Evolutionary conservation across 176 grass and related monocot genomes (phyloP), one percentile per base, ranked within the genome.

Genomic region (Raddia distichophylla): DNA sequence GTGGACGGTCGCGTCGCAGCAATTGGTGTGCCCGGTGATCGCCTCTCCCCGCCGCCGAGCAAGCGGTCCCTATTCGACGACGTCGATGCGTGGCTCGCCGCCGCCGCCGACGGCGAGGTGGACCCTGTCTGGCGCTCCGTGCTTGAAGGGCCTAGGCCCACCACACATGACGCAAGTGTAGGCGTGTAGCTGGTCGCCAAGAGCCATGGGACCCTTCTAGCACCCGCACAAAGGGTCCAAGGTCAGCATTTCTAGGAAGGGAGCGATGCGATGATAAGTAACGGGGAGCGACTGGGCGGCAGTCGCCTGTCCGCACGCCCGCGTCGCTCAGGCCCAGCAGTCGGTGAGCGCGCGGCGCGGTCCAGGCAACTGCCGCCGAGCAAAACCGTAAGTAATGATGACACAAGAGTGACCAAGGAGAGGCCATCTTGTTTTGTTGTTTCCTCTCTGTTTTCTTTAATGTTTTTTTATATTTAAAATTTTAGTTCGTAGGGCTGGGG

Each of bases 121-220:
- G 90, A 97, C 74, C 82, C 78, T 52, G 58, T 94, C 61, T 97
- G 92, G 94, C 72, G 77, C 15, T 84, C 83, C 17, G 86, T 89
- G 37, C 87, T 91, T 2, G 67, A 62, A 52, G 79, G 73, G 4
- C 13, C 47, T 22, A 71, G 9, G 66, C 72, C 83, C 6, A 12
- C 74, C 79, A 83, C 83, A 12, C 83, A 12, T 86, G 83, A 90
- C 33, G 60, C 56, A 65, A 10, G 72, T 73, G 65, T 57, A 63
- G 20, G 48, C 4, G 27, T 8, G 19, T 27, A 27, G 27, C 27
- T 27, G 27, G 27, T 27, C 27, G 44, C 12, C 68, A 48, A 15
- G 67, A 9, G 27, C 6, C 33, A 1, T 2, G 0, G 69, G 10
- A 12, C 76, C 82, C 77, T 81, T 63, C 53, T 62, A 69, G 46